Conservation (phyloP, 768 basidiomycete genomes). For the Chalciporus sphaerocephalus region DNA sequence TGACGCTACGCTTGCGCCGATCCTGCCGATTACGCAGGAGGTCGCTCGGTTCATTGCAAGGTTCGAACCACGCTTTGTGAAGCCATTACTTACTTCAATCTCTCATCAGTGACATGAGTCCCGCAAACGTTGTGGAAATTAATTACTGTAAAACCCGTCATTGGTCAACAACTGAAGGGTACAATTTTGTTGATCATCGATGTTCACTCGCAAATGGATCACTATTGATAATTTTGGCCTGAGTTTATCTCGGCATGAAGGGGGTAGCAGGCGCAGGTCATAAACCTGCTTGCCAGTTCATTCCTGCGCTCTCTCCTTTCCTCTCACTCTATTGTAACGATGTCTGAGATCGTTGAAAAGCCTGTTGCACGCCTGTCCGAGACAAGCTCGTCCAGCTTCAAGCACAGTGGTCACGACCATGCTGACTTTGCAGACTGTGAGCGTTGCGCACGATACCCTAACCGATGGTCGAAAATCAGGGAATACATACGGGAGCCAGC, state of each 20-base stretch:
- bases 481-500: conserved; percentile 51
- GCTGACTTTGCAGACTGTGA: conserved; percentile 29
- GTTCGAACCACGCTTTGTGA: neutral
- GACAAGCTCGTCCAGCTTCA: conserved; percentile 11
- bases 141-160: conserved; percentile 6
- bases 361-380: conserved; percentile 19
- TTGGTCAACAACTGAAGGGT: conserved; percentile 1
- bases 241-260: neutral
- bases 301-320: neutral
- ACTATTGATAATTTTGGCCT: conserved; percentile 5
- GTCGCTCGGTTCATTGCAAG: conserved; percentile 3
- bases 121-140: neutral
- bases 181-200: conserved; percentile 1
- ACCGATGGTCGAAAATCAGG: conserved; percentile 53
- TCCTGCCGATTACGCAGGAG: conserved; percentile 12
- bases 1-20: neutral
- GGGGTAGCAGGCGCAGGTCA: too few species aligned
- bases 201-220: neutral
- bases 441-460: conserved; percentile 40
- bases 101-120: neutral
- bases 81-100: neutral
- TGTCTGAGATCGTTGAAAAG: conserved; percentile 21
- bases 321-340: conserved; percentile 1
- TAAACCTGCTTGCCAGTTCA: too few species aligned
- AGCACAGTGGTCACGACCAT: conserved; percentile 5